A percentile compares a stretch with the other conserved stretches of the same genome.
phyloP scores from a whole-genome alignment of 2,329 filamentous ascomycete species.

The Phialocephala subalpina region DNA sequence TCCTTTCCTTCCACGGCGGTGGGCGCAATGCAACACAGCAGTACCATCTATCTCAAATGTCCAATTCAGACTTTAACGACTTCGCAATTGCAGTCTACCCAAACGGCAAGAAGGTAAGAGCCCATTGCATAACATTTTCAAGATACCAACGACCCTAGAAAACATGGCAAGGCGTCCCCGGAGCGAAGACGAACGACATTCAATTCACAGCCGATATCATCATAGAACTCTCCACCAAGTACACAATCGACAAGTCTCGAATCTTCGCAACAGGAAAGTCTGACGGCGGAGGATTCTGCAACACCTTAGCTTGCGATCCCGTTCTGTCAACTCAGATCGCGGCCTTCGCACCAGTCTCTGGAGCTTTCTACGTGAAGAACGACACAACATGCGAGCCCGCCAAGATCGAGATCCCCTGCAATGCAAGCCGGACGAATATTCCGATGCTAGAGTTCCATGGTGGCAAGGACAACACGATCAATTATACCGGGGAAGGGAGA shows the following conservation, averaged over 20 bases:
- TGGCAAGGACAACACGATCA: conserved; percentile 53
- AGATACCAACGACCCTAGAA: conserved; percentile 33
- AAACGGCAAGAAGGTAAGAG: conserved; percentile 48
- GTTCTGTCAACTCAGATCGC: conserved; percentile 49
- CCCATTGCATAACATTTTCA: not conserved
- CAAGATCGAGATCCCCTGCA: conserved; percentile 47
- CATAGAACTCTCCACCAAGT: conserved; percentile 48
- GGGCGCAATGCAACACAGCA: conserved; percentile 47
- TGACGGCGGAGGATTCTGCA: conserved; percentile 53
- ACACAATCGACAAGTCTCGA: conserved; percentile 44
- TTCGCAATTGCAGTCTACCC: conserved; percentile 52
- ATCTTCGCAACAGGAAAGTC: conserved; percentile 45
- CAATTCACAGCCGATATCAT: conserved; percentile 54
- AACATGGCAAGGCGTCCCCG: conserved; percentile 49
- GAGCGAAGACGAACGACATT: conserved; percentile 50
- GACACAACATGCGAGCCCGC: conserved; percentile 44
- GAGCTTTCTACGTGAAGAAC: conserved; percentile 50
- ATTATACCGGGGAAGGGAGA: conserved; percentile 51
- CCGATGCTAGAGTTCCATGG: conserved; percentile 60
- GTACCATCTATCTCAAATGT: conserved; percentile 43
- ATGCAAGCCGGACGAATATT: conserved; percentile 44
- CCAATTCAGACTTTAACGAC: conserved; percentile 46
- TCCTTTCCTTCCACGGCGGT: conserved; percentile 56
- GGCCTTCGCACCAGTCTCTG: conserved; percentile 54
- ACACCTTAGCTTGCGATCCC: conserved; percentile 51